Base-by-base conservation (phyloP, 345 rosid species). In the Nasturtium officinale region DNA sequence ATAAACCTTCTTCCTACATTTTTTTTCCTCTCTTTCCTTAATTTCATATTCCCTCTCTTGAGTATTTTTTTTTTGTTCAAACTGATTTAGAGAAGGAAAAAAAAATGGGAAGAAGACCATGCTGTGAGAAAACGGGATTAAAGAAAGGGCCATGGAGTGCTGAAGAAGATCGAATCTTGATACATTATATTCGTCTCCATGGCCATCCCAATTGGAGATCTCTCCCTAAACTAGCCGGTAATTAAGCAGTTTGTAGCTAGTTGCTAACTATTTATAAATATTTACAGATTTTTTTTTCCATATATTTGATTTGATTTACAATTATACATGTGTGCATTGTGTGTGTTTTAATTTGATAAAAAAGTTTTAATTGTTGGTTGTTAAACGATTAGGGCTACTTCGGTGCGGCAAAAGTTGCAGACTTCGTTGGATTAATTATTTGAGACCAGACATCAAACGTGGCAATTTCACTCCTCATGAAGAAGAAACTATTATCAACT, bases 391-490 rank as follows among this genome's bases (percentile, higher is more conserved):
- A 88, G 93, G 89, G 47, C 66, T 86, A 72, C 73, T 40, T 45
- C 76, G 93, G 62, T 75, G 84, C 13, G 89, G 90, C 25, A 88
- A 88, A 82, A 88, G 93, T 80, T 88, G 90, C 80, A 82, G 90
- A 65, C 86, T 88, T 55, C 82, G 90, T 48, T 88, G 93, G 93
- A 35, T 84, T 72, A 88, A 88, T 63, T 86, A 88, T 70, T 72
- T 88, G 35, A 80, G 59, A 63, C 93, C 90, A n/a, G 75, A 67
- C 51, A 55, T 88, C 47, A 86, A 79, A 64, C 88, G 64, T 50
- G 93, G 93, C 61, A 85, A 82, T 43, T 80, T 88, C 84, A 83
- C 65, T 21, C 38, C 11, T 45, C 80, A 76, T 51, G 90, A 86
- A 86, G 86, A 79, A 18, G 79, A 83, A 25, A 78, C 77, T 46